Base-by-base conservation (phyloP, 1,139 yeast genomes). In the Starmera stellimalicola region DNA sequence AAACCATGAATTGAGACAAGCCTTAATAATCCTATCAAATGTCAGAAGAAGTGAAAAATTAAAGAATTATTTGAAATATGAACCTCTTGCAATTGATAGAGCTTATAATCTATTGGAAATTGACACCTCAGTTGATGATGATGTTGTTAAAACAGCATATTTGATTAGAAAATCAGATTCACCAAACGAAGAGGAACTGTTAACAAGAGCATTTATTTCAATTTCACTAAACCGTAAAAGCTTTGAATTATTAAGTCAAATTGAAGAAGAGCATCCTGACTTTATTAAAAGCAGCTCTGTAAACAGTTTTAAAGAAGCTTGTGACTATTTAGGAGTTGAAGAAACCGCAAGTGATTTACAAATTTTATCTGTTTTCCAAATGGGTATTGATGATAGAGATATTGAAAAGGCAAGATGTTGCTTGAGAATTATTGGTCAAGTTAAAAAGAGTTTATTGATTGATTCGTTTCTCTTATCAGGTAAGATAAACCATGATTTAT, bases 81-180 rank as follows among this genome's bases (percentile, higher is more conserved):
- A 81, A 47, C 68, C 80, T 3, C 48, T 73, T 26, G 70, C 73
- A 11, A 43, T 73, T 5, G 51, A 55, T 3, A 68, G 73, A 33
- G 93, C 95, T 0, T 73, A 80, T 43, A 65, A 65, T 1, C 65
- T 69, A 12, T 57, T 85, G 31, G 78, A 74, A 12, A 69, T 80
- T 17, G 78, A 71, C 43, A 73, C 70, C 25, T 65, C 73, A 6
- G 78, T 84, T 4, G 93, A 80, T 49, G 91, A 80, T 48, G 93
- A 81, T 39, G 74, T 81, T 28, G 71, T 81, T 5, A 65, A 75
- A 23, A 79, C 91, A 1, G 85, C 88, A 0, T 77, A 70, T 45
- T 75, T 78, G 37, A 65, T 76, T 33, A 76, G 76, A 39, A 57
- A 68, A 4, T 70, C 70, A 32, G 91, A 80, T 36, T 55, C 55